Base-by-base conservation (phyloP, 129 eudicot genomes). In the Tagetes erecta region DNA sequence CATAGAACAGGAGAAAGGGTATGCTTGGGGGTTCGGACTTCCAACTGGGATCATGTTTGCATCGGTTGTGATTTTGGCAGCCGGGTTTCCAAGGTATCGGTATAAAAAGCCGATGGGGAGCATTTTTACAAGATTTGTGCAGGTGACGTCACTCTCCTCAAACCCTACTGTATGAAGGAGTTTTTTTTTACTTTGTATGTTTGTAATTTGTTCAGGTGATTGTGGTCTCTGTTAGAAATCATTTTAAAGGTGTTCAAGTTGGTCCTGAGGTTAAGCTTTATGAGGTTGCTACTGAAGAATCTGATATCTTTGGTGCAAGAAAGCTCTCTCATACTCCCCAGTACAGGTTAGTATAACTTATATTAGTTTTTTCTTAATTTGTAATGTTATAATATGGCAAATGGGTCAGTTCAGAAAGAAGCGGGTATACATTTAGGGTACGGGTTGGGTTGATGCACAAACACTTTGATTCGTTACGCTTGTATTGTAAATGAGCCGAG, bases 61-160 rank as follows among this genome's bases (percentile, higher is more conserved):
- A 37, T 91, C 95, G 0, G 78, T 84, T 2, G n/a, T 88, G 8
- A 72, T 86, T 1, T 79, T 91, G 80, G 90, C 80, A 40, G 87
- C 82, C 39, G 97, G 97, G 31, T 83, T 88, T 40, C 51, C 62
- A 0, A 84, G 76, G 79, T 91, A 86, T 69, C 80, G 97, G 56
- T 88, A 84, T 78, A 88, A 91, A 80, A 91, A 84, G 76, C 97
- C 97, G 35, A 86, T 77, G 85, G 97, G 97, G 38, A 91, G 97
- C 59, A 84, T 87, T 67, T 86, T 91, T 63, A 86, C 97, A 1
- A 84, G 97, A 37, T 91, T 91, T 46, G 6, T 86, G 33, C 97
- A 91, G 63, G 97, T 91, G 30, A 20, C 27, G 27, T 20, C 27
- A 20, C 27, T 20, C 27, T 20, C 27, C 27, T 20, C 27, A 20